Evolutionary conservation across 148 eudicot species (phyloP).

Genomic region (Diospyros kaki): DNA sequence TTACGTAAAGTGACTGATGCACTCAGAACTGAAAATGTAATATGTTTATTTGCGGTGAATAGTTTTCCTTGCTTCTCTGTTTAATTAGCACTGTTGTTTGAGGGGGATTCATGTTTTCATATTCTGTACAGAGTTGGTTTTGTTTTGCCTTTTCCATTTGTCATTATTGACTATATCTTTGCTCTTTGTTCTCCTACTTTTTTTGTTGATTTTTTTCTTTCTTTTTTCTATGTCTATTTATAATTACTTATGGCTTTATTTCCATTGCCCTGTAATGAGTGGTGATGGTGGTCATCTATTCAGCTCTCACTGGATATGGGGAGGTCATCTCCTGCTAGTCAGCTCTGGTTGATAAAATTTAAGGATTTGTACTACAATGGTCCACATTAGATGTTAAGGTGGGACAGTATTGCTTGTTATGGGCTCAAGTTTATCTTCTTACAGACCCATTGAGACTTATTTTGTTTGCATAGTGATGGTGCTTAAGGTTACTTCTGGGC

Average conservation of each 20-base stretch:
- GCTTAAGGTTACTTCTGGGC: neutral
- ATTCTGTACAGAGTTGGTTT: neutral
- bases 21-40: constrained; percentile 68
- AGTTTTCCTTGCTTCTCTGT: neutral
- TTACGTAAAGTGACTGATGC: constrained; percentile 51
- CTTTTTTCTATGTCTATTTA: neutral
- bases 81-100: neutral
- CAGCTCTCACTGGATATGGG: neutral
- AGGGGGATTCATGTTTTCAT: neutral
- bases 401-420: neutral
- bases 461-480: too few species aligned
- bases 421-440: neutral
- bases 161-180: neutral
- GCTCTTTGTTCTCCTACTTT: neutral
- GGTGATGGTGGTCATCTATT: neutral
- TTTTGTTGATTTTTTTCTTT: neutral
- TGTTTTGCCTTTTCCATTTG: neutral
- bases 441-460: neutral
- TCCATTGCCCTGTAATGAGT: too few species aligned
- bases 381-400: neutral
- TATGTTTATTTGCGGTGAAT: neutral
- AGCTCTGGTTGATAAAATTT: neutral
- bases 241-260: neutral
- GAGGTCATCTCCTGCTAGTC: neutral
- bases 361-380: neutral